Evolutionary conservation across 306 rosid genomes (phyloP), one percentile per base, ranked within the genome.

Genomic region (Prunus kanzakura): DNA sequence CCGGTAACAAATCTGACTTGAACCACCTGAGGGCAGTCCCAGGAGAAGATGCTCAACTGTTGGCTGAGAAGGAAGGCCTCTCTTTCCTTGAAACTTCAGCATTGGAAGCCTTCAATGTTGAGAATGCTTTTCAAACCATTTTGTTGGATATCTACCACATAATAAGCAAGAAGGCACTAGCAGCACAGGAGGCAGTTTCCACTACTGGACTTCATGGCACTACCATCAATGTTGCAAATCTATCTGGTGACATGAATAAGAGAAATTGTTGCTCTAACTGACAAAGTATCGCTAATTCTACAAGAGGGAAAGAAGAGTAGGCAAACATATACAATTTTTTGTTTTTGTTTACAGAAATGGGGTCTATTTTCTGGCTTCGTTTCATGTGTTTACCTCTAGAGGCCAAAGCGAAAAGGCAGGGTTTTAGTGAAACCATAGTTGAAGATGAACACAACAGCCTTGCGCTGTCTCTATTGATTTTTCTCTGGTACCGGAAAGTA

Each of bases 81-180:
- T 86, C 91, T 0, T 90, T 90, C 67, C 79, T 90, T 64, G 96
- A 90, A 74, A 90, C 93, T 41, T 90, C 96, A 74, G 96, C 93
- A 67, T 76, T 90, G 82, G 96, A 90, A 71, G 93, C 96, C 22
- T 18, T 62, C 35, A 86, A 90, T 78, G 89, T 88, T 54, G 97
- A 91, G 79, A 89, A 89, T 74, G 97, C 97, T 58, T 91, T 91
- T 74, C 97, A 89, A 69, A 87, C 88, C 64, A 85, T 91, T 51
- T 81, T 91, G 89, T 79, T 86, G 77, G 94, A 91, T 74, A 91
- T 91, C 45, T 86, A 87, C 75, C 91, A 91, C 60, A 82, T 87
- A 55, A 76, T 89, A 62, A 91, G 94, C 83, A 91, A 87, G 84
- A 89, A 89, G 79, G 97, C 97, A 4, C 71, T 91, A 20, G 97